These are phyloP conservation scores for Lactuca sativa DNA, from an alignment of 129 eudicot species.

Conservation along the genomic window DNA sequence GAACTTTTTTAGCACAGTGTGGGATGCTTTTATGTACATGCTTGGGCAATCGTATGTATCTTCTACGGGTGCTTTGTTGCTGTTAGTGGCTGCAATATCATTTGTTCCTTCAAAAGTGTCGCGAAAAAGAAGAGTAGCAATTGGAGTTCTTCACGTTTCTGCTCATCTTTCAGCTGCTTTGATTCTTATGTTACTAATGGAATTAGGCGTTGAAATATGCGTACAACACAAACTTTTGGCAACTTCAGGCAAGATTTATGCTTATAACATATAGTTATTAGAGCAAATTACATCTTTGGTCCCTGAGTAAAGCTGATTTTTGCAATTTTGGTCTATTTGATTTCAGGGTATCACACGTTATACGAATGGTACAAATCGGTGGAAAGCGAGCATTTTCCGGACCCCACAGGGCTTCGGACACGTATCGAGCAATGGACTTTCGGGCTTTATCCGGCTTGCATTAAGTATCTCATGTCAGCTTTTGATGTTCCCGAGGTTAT, in stretches of 20 bases:
- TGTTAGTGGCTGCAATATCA: slow-evolving; percentile 60
- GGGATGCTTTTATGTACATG: slow-evolving; percentile 80
- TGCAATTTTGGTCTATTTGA: not conserved
- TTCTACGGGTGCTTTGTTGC: slow-evolving; percentile 64
- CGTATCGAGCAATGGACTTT: slow-evolving; percentile 98
- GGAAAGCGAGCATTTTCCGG: slow-evolving; percentile 98
- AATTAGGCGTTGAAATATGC: slow-evolving; percentile 86
- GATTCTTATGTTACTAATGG: slow-evolving; percentile 87
- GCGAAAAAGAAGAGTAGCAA: slow-evolving; percentile 60
- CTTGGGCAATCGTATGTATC: slow-evolving; percentile 85
- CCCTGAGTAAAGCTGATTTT: not conserved
- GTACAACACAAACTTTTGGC: slow-evolving; percentile 83
- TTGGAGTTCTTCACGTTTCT: slow-evolving; percentile 82
- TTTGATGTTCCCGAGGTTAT: slow-evolving; percentile 97
- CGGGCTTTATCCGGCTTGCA: slow-evolving; percentile 98
- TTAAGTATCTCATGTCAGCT: slow-evolving; percentile 94
- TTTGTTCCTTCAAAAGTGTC: slow-evolving; percentile 92
- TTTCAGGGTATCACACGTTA: slow-evolving; percentile 83
- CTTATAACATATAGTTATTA: too few species aligned
- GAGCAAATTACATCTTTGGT: too few species aligned
- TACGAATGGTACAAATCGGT: slow-evolving; percentile 90
- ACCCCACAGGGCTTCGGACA: slow-evolving; percentile 92
- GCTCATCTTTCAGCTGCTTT: slow-evolving; percentile 93
- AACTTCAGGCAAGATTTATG: slow-evolving; percentile 54
- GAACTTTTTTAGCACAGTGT: slow-evolving; percentile 75